Base-by-base conservation (phyloP, 2,329 filamentous ascomycete genomes). In the Penicillium corylophilum region DNA sequence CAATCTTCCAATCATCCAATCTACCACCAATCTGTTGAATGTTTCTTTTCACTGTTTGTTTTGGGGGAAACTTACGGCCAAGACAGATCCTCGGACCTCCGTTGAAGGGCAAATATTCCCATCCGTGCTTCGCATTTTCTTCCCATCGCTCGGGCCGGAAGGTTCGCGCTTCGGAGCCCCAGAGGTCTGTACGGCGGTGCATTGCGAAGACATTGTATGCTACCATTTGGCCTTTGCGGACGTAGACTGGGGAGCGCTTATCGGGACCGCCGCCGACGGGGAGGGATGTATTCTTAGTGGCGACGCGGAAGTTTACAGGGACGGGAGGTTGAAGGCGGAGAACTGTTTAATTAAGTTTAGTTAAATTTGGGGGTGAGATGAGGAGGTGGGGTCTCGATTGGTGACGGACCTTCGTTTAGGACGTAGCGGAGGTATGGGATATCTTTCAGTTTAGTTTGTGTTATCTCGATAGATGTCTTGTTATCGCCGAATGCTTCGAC, bases 131-230 rank as follows among this genome's bases (percentile, higher is more conserved):
- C 1, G 56, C 55, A 24, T 67, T 65, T 43, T 68, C 66, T 26
- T 75, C 74, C 79, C 78, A 81, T 39, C 79, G 71, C 64, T 80
- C 78, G 0, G 79, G 79, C 15, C 68, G 67, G 69, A 77, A 82
- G 13, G 66, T 66, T 2, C 72, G 59, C 2, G 76, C 72, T 41
- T 79, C 77, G 3, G 63, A 41, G 1, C 77, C 77, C 56, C 71
- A 79, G 46, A 74, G 63, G 41, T 79, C 77, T 3, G 64, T 69
- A 15, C 87, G 82, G 4, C 88, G 83, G 66, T 93, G 88, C 88
- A 94, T 88, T 5, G 82, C 73, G 44, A 89, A 80, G 0, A 88
- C 79, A 35, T 79, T 84, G 76, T 90, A 94, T 47, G 72, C 77
- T 57, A 93, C 74, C 8, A 81, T 70, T 0, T 82, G 83, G 60